phyloP scores from a whole-genome alignment of 352 stramenopile genomes.

The Phytophthora quininea region DNA sequence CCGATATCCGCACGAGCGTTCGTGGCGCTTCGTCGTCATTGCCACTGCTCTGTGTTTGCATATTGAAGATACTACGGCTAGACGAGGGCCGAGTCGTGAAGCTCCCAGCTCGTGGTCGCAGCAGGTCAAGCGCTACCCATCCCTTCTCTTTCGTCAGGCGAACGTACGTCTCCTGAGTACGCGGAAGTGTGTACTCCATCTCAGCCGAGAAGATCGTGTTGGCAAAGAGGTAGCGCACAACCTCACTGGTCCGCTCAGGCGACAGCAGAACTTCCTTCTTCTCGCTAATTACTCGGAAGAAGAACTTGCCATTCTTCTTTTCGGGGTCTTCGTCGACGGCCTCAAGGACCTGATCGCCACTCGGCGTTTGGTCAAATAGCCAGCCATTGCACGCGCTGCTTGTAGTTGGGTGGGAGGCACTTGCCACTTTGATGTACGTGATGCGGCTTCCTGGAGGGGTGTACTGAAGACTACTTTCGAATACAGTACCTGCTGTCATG shows the following conservation, averaged over 20 bases:
- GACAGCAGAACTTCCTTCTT: constrained; percentile 82
- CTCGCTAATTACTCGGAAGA: constrained; percentile 70
- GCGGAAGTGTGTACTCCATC: constrained; percentile 82
- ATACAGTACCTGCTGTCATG: constrained; percentile 71
- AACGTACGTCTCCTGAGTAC: constrained; percentile 75
- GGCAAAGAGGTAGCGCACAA: constrained; percentile 67
- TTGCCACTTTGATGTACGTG: constrained; percentile 84
- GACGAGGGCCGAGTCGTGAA: constrained; percentile 21
- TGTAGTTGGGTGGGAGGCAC: constrained; percentile 40
- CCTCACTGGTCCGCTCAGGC: constrained; percentile 66
- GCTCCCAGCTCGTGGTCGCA: constrained; percentile 26
- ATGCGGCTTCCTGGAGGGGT: constrained; percentile 75
- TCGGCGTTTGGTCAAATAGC: constrained; percentile 71
- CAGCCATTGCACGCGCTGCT: constrained; percentile 60
- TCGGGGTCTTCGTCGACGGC: constrained; percentile 74
- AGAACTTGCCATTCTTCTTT: constrained; percentile 85
- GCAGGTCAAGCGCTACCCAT: constrained; percentile 66
- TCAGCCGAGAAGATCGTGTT: constrained; percentile 80
- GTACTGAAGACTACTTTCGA: constrained; percentile 82
- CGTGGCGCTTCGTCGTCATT: constrained; percentile 20
- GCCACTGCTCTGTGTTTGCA: constrained; percentile 22
- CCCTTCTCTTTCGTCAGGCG: constrained; percentile 81
- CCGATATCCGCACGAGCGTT: constrained; percentile 70
- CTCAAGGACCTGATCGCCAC: constrained; percentile 70
- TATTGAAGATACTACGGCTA: constrained; percentile 29